Base-by-base conservation (phyloP, 192 early-diverging fungal genomes). In the Lobulomyces angularis region DNA sequence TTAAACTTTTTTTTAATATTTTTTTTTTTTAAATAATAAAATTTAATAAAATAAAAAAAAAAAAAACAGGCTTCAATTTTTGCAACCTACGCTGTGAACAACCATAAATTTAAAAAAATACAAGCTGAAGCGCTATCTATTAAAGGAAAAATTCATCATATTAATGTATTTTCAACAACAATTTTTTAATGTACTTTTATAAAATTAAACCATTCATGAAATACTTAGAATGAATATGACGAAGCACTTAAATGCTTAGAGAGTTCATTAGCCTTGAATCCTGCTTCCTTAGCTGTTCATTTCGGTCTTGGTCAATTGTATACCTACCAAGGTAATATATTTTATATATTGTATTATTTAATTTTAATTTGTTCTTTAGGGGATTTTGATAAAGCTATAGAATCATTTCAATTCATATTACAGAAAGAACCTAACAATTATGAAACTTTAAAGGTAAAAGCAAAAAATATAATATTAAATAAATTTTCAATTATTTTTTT, bases 271-370 rank as follows among this genome's bases (percentile, higher is more conserved):
- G 53, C 52, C 6, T 58, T 81, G 45, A 81, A 87, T 65, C 70
- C 77, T 2, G 53, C 65, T 8, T 82, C 88, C 39, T 32, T 67
- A 1, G 26, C 79, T 42, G 74, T 79, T 14, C 80, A 76, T 47
- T 92, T 78, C 53, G 81, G 81, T 2, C 51, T 88, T 29, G 86
- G 82, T 1, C 81, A 89, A 54, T 76, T 82, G 55, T 64, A 77
- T 24, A 52, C 88, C 7, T 59, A 57, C 21, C 43, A 48, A 62
- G 69, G 77, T 72, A 50, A 21, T 18, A 18, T 16, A 9, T 27
- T 35, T 39, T 3, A 9, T 29, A 4, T 47, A 24, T 26, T 47
- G 42, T 62, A 11, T 54, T 35, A 24, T 14, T 51, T 3, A 43
- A 27, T 23, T 26, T 59, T 24, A 55, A 16, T 20, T 12, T 24